Conservation (phyloP, 805 yeast species). For the Starmera caribaea region DNA sequence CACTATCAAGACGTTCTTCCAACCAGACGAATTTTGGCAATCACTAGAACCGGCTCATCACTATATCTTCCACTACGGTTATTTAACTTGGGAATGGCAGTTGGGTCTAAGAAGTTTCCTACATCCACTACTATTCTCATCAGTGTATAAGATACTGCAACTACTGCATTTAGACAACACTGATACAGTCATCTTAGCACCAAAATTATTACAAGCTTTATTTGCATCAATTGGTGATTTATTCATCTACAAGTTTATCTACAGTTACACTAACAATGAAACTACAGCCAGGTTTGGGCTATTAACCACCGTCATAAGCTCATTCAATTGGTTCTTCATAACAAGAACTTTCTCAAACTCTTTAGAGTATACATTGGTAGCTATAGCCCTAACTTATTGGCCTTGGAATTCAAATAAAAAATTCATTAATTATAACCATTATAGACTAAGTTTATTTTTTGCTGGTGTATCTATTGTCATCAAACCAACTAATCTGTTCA, state of each 20-base stretch:
- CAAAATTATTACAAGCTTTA: constrained; percentile 61
- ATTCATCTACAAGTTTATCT: constrained; percentile 40
- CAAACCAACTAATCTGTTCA: constrained; percentile 74
- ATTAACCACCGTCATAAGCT: constrained; percentile 44
- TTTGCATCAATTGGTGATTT: constrained; percentile 69
- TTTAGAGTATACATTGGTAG: constrained; percentile 64
- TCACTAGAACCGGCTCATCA: constrained; percentile 85
- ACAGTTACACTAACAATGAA: constrained; percentile 22
- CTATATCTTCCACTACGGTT: constrained; percentile 69
- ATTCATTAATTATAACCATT: constrained; percentile 10
- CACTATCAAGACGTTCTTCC: constrained; percentile 68
- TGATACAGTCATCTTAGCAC: constrained; percentile 35
- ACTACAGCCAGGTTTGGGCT: constrained; percentile 33
- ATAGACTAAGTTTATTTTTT: constrained; percentile 31
- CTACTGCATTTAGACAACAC: constrained; percentile 25
- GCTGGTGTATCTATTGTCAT: constrained; percentile 61
- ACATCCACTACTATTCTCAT: constrained; percentile 67
- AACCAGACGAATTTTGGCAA: constrained; percentile 95
- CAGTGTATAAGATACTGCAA: constrained; percentile 28
- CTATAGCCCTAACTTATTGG: constrained; percentile 62
- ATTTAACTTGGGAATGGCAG: constrained; percentile 92
- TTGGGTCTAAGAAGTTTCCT: constrained; percentile 64
- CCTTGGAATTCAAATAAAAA: constrained; percentile 37
- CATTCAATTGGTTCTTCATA: constrained; percentile 74
- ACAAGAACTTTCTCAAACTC: constrained; percentile 84